Conservation (phyloP, 1,139 yeast genomes). For the Saccharomycopsis crataegensis region DNA sequence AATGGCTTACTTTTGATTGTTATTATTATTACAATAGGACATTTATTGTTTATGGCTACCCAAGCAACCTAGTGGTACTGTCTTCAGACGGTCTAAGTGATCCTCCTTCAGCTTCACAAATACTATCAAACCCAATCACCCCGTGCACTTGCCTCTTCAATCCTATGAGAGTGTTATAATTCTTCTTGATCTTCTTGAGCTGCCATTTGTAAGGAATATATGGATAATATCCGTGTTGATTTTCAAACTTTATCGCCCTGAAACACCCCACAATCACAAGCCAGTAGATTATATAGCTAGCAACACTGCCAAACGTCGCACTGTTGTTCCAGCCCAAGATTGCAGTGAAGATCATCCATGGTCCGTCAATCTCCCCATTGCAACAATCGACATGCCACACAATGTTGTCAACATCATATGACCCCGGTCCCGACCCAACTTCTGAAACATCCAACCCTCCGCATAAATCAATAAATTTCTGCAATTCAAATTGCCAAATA, state of each 20-base stretch:
- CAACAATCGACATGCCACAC: conserved; percentile 98
- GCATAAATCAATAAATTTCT: conserved; percentile 52
- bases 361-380: conserved; percentile 80
- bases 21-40: no score
- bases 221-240: conserved; percentile 55
- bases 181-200: conserved; percentile 45
- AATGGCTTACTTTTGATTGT: no score
- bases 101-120: not conserved
- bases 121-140: not conserved
- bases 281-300: conserved; percentile 75
- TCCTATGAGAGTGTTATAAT: conserved; percentile 23
- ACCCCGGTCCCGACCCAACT: conserved; percentile 89
- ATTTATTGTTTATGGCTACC: no score
- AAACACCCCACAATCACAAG: conserved; percentile 38
- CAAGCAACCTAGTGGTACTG: not conserved
- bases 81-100: not conserved
- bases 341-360: conserved; percentile 92
- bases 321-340: conserved; percentile 92
- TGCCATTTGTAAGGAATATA: conserved; percentile 55
- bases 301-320: conserved; percentile 89
- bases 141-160: not conserved
- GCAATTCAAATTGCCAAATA: conserved; percentile 80
- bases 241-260: conserved; percentile 49
- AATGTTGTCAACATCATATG: conserved; percentile 72
- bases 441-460: conserved; percentile 86